Conservation (phyloP, 768 basidiomycete species). For the Lactifluus volemus region DNA sequence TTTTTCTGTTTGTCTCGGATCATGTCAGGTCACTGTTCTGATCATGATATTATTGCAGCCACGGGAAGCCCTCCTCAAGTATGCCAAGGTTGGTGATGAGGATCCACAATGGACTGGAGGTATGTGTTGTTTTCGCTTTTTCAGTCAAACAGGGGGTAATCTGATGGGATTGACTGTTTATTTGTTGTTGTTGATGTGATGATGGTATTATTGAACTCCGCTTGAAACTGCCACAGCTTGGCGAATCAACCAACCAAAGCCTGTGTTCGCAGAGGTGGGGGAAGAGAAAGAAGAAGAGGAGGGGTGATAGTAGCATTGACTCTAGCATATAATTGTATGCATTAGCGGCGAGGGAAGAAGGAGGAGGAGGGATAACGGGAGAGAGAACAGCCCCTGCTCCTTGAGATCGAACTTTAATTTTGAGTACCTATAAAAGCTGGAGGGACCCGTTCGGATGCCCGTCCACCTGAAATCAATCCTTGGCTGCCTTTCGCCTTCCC, state of each 20-base stretch:
- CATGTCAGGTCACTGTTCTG: constrained; percentile 1
- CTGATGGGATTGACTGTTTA: constrained; percentile 25
- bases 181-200: constrained; percentile 38
- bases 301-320: constrained; percentile 17
- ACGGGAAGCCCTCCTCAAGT: constrained; percentile 92
- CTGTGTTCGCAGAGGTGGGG: constrained; percentile 65
- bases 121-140: constrained; percentile 33
- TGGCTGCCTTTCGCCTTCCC: constrained; percentile 39
- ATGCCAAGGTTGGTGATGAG: constrained; percentile 65
- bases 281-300: constrained; percentile 45
- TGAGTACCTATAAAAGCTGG: constrained; percentile 72
- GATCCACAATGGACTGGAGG: constrained; percentile 83
- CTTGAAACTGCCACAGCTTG: constrained; percentile 57
- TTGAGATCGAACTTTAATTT: constrained; percentile 81
- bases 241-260: constrained; percentile 76
- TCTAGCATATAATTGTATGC: constrained; percentile 19
- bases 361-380: constrained; percentile 22
- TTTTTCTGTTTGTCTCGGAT: constrained; percentile 2
- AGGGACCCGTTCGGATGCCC: constrained; percentile 52
- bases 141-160: not conserved
- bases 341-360: constrained; percentile 10
- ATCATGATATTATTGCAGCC: constrained; percentile 47
- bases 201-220: constrained; percentile 25
- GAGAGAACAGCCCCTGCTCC: constrained; percentile 60
- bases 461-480: constrained; percentile 54